Conservation (phyloP, 2,329 filamentous ascomycete species). For the Escovopsis weberi region DNA sequence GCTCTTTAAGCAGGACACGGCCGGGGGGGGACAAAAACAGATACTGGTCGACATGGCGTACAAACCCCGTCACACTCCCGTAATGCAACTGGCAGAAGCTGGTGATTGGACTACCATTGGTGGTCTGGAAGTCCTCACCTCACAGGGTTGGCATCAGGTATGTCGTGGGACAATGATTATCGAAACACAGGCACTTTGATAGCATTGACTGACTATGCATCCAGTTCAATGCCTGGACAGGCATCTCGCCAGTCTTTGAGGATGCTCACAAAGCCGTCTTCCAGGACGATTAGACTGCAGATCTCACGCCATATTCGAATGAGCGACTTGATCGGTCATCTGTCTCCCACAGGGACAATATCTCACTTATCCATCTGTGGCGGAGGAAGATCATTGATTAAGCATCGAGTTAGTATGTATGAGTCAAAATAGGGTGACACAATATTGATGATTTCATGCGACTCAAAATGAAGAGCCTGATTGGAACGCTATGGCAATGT, state of each 20-base stretch:
- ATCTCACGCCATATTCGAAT: too few relatives aligned
- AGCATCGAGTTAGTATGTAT: too few relatives aligned
- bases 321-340: not conserved
- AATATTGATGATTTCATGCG: too few relatives aligned
- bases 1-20: slow-evolving; percentile 23
- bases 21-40: slow-evolving; percentile 24
- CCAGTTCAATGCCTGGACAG: slow-evolving; percentile 74
- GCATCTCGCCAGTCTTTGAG: slow-evolving; percentile 57
- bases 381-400: too few relatives aligned
- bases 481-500: too few relatives aligned
- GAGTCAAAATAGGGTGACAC: too few relatives aligned
- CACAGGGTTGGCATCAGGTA: slow-evolving; percentile 82
- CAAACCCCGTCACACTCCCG: slow-evolving; percentile 65
- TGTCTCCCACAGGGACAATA: too few relatives aligned
- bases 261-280: slow-evolving; percentile 51
- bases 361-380: too few relatives aligned
- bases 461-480: too few relatives aligned
- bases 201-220: slow-evolving; percentile 7
- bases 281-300: slow-evolving; percentile 10
- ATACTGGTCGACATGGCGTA: slow-evolving; percentile 93
- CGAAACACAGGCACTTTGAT: not conserved
- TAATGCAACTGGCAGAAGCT: slow-evolving; percentile 70
- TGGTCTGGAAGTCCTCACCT: slow-evolving; percentile 76
- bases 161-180: slow-evolving; percentile 13
- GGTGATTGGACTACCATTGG: slow-evolving; percentile 68